Evolutionary conservation across 2,329 filamentous ascomycete genomes (phyloP), one percentile per base, ranked within the genome.

Genomic region (Ceratocystiopsis sp.): DNA sequence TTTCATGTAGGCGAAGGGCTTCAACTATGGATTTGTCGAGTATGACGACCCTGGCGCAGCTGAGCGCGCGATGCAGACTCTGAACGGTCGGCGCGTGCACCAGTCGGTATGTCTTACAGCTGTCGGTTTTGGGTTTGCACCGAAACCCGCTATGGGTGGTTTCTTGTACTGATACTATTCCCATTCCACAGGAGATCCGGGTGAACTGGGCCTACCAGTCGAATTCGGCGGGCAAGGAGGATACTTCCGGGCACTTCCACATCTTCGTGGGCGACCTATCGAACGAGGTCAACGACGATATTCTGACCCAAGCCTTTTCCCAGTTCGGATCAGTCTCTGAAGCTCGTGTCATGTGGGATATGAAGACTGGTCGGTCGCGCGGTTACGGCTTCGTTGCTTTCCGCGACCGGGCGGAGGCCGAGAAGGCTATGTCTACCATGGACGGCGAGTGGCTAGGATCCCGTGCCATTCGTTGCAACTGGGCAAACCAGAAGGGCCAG

Each of bases 191-290:
- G 85, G 91, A 98, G 71, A 98, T 98, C 50, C 84, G 87, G 44
- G 91, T 98, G 56, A 98, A 98, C 69, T 98, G 91, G 91, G 91
- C 91, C 18, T 98, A 98, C 57, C 91, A 98, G 67, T 91, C 89
- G 52, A 98, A 93, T 69, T 89, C 76, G 45, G 70, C 75, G 25
- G 91, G 75, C 69, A 98, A 96, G 66, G 91, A 98, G 63, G 91
- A 98, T 57, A 98, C 91, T 1, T 94, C 89, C 8, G 84, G 87
- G 61, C 91, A 98, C 61, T 98, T 95, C 67, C 91, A 98, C 62
- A 95, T 98, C 58, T 98, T 98, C 53, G 91, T 98, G 45, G 91
- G 91, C 48, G 91, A 98, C 59, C 66, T 98, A 45, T 95, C 87
- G 54, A 98, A 98, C 57, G 91, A 98, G 62, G 91, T 98, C 60